phyloP scores from a whole-genome alignment of 2,329 filamentous ascomycete species.

The Penicillium sp. region DNA sequence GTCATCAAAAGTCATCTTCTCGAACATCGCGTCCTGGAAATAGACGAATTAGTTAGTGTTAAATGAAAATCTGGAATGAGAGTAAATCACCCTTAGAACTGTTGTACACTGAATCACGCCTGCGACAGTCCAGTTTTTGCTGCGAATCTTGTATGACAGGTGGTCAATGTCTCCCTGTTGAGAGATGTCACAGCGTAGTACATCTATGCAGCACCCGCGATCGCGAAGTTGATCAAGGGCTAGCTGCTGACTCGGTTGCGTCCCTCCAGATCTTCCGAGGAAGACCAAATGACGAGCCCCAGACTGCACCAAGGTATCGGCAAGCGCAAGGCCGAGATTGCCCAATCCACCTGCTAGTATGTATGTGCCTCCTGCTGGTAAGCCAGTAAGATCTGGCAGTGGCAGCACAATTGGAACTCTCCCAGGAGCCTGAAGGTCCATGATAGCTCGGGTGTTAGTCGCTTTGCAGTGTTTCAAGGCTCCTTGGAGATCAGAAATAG shows the following conservation, averaged over 20 bases:
- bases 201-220: conserved; percentile 13
- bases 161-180: conserved; percentile 11
- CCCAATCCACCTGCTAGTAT: conserved; percentile 23
- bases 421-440: conserved; percentile 14
- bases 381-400: conserved; percentile 5
- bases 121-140: conserved; percentile 11
- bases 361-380: conserved; percentile 13
- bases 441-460: conserved; percentile 5
- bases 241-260: conserved; percentile 9
- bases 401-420: conserved; percentile 13
- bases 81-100: conserved; percentile 13
- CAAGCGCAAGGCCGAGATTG: conserved; percentile 19
- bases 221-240: conserved; percentile 11
- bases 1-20: conserved; percentile 17
- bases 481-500: conserved; percentile 6
- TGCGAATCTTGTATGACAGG: conserved; percentile 11
- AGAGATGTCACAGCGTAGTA: conserved; percentile 17
- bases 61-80: background rate
- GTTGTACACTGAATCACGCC: conserved; percentile 21
- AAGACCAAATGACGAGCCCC: conserved; percentile 23
- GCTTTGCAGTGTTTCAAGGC: conserved; percentile 12
- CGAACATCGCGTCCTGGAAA: conserved; percentile 20
- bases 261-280: conserved; percentile 17
- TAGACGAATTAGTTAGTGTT: background rate
- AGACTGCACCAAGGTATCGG: conserved; percentile 14